phyloP scores from a whole-genome alignment of 2,329 filamentous ascomycete genomes.

The Pleoardoris graminearum region DNA sequence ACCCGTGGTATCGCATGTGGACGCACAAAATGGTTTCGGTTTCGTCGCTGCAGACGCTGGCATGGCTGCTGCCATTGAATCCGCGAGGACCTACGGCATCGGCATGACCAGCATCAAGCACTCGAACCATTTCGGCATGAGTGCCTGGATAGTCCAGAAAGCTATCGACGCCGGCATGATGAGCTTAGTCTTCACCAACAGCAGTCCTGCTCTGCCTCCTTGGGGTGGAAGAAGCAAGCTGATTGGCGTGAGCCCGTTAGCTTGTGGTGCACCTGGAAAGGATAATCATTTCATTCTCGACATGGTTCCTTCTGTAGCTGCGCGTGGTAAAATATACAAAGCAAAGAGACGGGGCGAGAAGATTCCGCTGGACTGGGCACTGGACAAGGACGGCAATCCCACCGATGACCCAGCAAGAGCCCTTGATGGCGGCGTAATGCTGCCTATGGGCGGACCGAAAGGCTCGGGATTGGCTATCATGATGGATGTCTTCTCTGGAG shows the following conservation, averaged over 20 bases:
- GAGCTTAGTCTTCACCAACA: slow-evolving; percentile 64
- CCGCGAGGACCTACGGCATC: slow-evolving; percentile 68
- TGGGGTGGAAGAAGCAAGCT: slow-evolving; percentile 71
- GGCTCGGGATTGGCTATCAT: slow-evolving; percentile 76
- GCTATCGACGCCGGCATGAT: slow-evolving; percentile 70
- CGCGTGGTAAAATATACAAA: slow-evolving; percentile 74
- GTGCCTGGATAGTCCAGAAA: slow-evolving; percentile 77
- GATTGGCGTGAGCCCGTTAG: slow-evolving; percentile 74
- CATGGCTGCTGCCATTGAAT: slow-evolving; percentile 69
- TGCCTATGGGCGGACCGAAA: slow-evolving; percentile 84
- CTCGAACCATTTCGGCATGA: slow-evolving; percentile 84
- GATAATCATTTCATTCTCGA: slow-evolving; percentile 71
- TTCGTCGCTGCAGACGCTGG: slow-evolving; percentile 69
- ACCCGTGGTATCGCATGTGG: slow-evolving; percentile 70
- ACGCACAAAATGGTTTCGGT: slow-evolving; percentile 73
- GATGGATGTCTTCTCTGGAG: slow-evolving; percentile 89
- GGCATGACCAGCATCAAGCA: slow-evolving; percentile 76
- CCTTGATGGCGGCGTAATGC: slow-evolving; percentile 67
- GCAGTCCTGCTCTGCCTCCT: slow-evolving; percentile 69
- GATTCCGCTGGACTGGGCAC: slow-evolving; percentile 74
- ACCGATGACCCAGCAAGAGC: slow-evolving; percentile 74
- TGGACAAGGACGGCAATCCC: slow-evolving; percentile 69
- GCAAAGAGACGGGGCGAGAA: slow-evolving; percentile 67
- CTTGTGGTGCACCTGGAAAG: slow-evolving; percentile 71
- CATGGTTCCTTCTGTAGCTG: slow-evolving; percentile 72